Base-by-base conservation (phyloP, 345 rosid genomes). In the Nephelium lappaceum region DNA sequence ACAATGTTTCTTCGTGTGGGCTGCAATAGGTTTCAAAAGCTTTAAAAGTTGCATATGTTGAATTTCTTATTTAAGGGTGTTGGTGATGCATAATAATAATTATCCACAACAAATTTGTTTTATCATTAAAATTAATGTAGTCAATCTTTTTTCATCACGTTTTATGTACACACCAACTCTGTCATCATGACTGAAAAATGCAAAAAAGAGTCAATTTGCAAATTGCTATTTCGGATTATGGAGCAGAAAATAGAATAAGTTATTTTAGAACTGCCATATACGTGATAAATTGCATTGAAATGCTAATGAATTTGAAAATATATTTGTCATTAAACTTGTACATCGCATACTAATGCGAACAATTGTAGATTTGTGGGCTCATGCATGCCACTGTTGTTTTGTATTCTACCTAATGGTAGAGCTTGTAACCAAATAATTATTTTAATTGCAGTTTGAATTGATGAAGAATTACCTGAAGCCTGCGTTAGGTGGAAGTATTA, bases 401-500 rank as follows among this genome's bases (percentile, higher is more conserved):
- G 31, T 16, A 60, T 55, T 79, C n/a, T 69, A 64, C 15, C 23
- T 78, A 11, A 16, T 55, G 80, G 38, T 67, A 21, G 75, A 16
- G 66, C 67, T 11, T 23, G 58, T 81, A 69, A 79, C 58, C 49
- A 49, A 67, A 21, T 69, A 23, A 42, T 47, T 23, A 53, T 82
- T 77, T 70, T 63, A 49, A 27, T 23, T 67, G 78, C 92, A 91
- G 98, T 93, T 92, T 78, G 95, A 93, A 85, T 77, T 90, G 93
- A 89, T 87, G 62, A 89, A 93, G 87, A 88, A 84, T 16, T 91
- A 88, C 85, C 77, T 95, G 45, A 88, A 87, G 85, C 94, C 94
- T 36, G 94, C 88, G 69, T 76, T 95, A 67, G 97, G 98, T 61
- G 95, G 95, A 55, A 95, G 86, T 70, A 90, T 93, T 38, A 69